phyloP scores from a whole-genome alignment of 202 grass and related monocot genomes.

The Alloteropsis angusta region DNA sequence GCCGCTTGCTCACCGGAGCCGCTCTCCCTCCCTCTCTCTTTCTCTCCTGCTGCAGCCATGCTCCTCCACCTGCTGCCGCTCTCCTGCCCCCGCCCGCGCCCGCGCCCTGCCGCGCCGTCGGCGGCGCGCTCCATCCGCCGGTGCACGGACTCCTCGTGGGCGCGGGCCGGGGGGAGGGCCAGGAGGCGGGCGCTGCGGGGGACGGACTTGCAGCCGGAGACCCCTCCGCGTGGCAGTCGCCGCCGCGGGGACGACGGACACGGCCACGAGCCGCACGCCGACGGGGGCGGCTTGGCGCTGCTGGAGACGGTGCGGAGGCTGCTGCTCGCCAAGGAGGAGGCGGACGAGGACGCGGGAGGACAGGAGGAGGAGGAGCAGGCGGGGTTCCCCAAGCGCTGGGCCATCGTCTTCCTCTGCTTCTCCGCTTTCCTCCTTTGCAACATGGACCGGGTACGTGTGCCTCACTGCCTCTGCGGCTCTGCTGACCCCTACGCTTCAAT shows the following conservation, averaged over 20 bases:
- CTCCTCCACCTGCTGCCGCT: conserved; percentile 51
- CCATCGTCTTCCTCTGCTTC: conserved; percentile 90
- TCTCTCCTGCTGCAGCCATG: conserved; percentile 6
- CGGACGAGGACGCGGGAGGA: background rate
- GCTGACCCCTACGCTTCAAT: background rate
- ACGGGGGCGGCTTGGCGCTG: background rate
- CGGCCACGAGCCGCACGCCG: background rate
- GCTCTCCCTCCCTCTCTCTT: background rate
- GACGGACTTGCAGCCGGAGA: conserved; percentile 31
- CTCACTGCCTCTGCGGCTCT: background rate
- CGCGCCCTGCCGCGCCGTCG: background rate
- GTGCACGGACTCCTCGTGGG: background rate
- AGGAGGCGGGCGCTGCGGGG: conserved; percentile 28
- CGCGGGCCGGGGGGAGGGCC: background rate
- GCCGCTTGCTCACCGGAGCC: background rate
- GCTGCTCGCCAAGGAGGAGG: background rate
- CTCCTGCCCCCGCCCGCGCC: conserved; percentile 1
- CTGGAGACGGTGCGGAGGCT: conserved; percentile 19
- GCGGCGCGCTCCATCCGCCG: background rate
- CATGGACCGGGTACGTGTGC: conserved; percentile 72
- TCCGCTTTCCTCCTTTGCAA: conserved; percentile 93
- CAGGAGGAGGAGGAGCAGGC: conserved; percentile 6
- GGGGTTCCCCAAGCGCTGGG: conserved; percentile 74
- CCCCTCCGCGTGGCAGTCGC: background rate
- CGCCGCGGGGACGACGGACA: background rate